Base-by-base conservation (phyloP, 768 basidiomycete species). In the Rhodosporidiobolus odoratus region DNA sequence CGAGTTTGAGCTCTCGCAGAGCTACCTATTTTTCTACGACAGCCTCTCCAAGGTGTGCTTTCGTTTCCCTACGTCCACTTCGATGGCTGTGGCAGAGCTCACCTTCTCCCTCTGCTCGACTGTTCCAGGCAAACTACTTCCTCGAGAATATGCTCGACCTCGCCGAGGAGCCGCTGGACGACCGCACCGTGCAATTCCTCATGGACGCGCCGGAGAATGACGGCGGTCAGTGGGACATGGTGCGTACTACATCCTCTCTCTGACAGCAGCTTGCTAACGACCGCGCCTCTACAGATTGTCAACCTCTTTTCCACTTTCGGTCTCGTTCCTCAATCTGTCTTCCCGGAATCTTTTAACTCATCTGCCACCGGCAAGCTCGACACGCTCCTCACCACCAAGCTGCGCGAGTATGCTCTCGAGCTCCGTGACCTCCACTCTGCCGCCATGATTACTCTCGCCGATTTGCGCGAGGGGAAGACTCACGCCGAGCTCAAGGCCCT, bases 1-100 rank as follows among this genome's bases (percentile, higher is more conserved):
- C 68, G 90, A 95, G 50, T 95, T 97, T 81, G 87, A 98, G 81
- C 85, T 94, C 27, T 92, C 90, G 19, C 94, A 95, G 58, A 62
- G 60, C 7, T 78, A 78, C 72, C 62, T 72, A 4, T 94, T 93
- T 84, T 94, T 97, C 84, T 95, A 89, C 84, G 94, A 98, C 81
- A 93, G 94, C 80, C 85, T 97, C 59, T 92, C 94, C 83, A 96
- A 83, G 43, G 43, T 45, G 12, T 23, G 43, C 23, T 23, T 23
- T 45, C 23, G 13, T 45, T 45, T 45, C 43, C 43, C 43, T 45
- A n/a, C 23, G 43, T 23, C 43, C 43, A 45, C 43, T 45, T 23
- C 43, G 13, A 13, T 45, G 13, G 12, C 43, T 12, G 13, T 45
- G 43, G 12, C 43, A 23, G 13, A 23, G 13, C 43, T 23, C 48